Evolutionary conservation across 148 eudicot species (phyloP), one percentile per base, ranked within the genome.

Genomic region (Chenopodium quinoa): DNA sequence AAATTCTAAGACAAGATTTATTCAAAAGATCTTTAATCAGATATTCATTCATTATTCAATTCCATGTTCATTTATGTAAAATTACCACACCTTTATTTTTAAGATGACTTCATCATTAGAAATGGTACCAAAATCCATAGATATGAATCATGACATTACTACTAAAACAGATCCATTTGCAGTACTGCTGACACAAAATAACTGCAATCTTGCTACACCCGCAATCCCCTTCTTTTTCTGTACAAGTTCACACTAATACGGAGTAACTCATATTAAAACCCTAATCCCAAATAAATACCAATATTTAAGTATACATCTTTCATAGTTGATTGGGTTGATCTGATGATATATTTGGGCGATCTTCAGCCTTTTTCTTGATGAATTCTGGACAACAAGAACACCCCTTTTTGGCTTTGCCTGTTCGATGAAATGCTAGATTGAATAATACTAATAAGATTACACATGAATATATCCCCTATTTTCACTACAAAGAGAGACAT

Each of bases 181-280:
- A 40, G 44, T 46, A 65, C 47, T 13, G 40, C 50, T 46, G 37
- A 69, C 74, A 82, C 1, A 68, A 32, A 76, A 76, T 60, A 54
- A 25, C 46, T 76, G 71, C 80, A 82, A 76, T 69, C 75, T 68
- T 81, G 79, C 60, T 2, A 16, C 14, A 52, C 79, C 64, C n/a
- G 67, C 64, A 40, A 74, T 31, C 10, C 23, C 58, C 22, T 29
- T 40, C 7, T 25, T 79, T 83, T 80, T 37, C 65, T 80, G 73
- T 80, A 80, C 83, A 80, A 69, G 64, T 84, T 84, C 86, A 84
- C 80, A 62, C 52, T 82, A 19, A 60, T 14, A 31, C 31, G 31
- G 31, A 31, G 31, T 31, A 27, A 29, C 31, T 73, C n/a, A 19
- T 37, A 34, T 9, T 12, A 9, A 25, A 79, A 37, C 17, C 79